phyloP scores from a whole-genome alignment of 345 rosid genomes.

The Ceriops tagal region DNA sequence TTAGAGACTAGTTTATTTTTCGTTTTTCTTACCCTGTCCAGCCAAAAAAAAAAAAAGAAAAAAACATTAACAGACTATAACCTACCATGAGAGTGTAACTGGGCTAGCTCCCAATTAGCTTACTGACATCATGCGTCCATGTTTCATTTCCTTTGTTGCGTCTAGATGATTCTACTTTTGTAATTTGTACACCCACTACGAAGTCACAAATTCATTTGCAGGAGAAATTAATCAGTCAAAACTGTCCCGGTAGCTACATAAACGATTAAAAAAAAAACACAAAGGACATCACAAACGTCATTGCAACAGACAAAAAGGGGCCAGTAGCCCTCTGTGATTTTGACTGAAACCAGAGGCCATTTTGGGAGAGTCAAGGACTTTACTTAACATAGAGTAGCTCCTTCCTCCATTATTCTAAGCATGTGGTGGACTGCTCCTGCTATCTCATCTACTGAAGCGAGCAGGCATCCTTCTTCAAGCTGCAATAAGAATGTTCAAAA shows the following conservation, averaged over 20 bases:
- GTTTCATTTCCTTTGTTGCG: neutral
- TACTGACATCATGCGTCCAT: no score
- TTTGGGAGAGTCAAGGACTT: conserved; percentile 14
- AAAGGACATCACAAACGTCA: neutral
- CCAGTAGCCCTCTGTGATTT: conserved; percentile 19
- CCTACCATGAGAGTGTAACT: no score
- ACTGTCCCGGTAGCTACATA: no score
- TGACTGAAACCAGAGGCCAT: conserved; percentile 13
- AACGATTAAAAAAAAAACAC: neutral
- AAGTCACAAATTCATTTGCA: neutral
- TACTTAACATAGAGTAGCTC: conserved; percentile 26
- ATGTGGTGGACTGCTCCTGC: conserved; percentile 81
- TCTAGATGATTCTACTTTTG: no score
- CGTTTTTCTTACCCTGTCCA: no score
- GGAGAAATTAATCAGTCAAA: conserved; percentile 6
- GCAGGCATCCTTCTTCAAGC: conserved; percentile 92
- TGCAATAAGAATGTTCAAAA: conserved; percentile 27
- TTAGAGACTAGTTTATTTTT: no score
- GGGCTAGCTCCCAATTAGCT: neutral
- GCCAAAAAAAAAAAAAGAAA: no score
- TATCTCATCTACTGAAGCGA: conserved; percentile 79
- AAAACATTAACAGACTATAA: no score
- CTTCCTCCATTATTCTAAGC: conserved; percentile 68
- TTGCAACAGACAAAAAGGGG: neutral
- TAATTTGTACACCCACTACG: neutral